Conservation (phyloP, 805 yeast species). For the Hyphopichia homilentoma region DNA sequence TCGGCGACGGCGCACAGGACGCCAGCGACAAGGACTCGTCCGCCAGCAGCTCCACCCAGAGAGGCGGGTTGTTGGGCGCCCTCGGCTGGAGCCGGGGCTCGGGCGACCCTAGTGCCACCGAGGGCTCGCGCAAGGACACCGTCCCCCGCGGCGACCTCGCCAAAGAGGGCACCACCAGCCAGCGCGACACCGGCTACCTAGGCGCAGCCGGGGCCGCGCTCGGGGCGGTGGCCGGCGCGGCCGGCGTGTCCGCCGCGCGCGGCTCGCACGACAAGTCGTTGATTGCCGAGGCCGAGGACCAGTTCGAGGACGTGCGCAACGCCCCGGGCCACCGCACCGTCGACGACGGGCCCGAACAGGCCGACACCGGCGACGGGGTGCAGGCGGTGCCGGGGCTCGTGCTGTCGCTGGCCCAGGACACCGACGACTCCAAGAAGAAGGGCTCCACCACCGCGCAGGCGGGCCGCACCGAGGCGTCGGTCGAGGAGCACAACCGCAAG, state of each 20-base stretch:
- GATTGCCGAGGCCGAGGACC: constrained; percentile 16
- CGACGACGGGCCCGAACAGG: constrained; percentile 1
- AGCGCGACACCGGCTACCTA: constrained; percentile 3
- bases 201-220: constrained; percentile 15
- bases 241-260: constrained; percentile 7
- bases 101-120: too few relatives aligned
- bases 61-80: too few relatives aligned
- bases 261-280: constrained; percentile 11
- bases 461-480: constrained; percentile 14
- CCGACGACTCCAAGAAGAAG: constrained; percentile 2
- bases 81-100: too few relatives aligned
- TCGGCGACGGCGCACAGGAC: too few relatives aligned
- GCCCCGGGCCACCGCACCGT: constrained; percentile 9
- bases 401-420: constrained; percentile 3
- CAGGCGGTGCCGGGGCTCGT: constrained; percentile 17
- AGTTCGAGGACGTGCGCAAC: constrained; percentile 11
- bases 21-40: too few relatives aligned
- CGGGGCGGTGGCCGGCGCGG: constrained; percentile 16
- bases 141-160: constrained; percentile 4
- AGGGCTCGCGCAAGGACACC: constrained; percentile 3
- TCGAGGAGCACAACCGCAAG: constrained; percentile 24
- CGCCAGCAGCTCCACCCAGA: too few relatives aligned
- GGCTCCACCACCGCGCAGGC: constrained; percentile 1
- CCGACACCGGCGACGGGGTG: constrained; percentile 8
- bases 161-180: constrained; percentile 2